Evolutionary conservation across 495 filamentous ascomycete genomes (phyloP).

Genomic region (Coniosporium apollinis): DNA sequence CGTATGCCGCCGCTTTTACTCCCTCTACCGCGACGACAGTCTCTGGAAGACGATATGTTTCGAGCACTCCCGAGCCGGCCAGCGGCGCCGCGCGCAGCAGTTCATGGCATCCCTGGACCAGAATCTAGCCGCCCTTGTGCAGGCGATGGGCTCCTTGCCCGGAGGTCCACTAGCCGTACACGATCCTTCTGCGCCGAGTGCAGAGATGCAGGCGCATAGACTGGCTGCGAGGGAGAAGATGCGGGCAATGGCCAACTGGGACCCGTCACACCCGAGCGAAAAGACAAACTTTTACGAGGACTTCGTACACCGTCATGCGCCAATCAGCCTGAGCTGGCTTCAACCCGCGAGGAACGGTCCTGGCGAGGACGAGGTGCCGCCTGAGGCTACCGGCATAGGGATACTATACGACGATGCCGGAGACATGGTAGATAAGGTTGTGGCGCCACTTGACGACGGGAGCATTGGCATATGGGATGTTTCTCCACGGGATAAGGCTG

Average conservation of each 20-base stretch:
- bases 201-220: slow-evolving; percentile 18
- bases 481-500: slow-evolving; percentile 31
- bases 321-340: slow-evolving; percentile 58
- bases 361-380: slow-evolving; percentile 15
- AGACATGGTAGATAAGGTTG: slow-evolving; percentile 34
- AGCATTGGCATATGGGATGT: slow-evolving; percentile 77
- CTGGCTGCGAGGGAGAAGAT: slow-evolving; percentile 24
- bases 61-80: slow-evolving; percentile 42
- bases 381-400: slow-evolving; percentile 48
- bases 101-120: slow-evolving; percentile 20
- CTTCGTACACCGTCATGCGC: slow-evolving; percentile 67
- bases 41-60: slow-evolving; percentile 67
- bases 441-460: slow-evolving; percentile 72
- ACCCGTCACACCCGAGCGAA: slow-evolving; percentile 54
- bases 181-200: slow-evolving; percentile 9
- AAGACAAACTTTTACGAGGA: slow-evolving; percentile 70
- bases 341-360: slow-evolving; percentile 31
- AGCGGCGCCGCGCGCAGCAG: slow-evolving; percentile 28
- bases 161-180: slow-evolving; percentile 7
- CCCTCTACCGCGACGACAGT: slow-evolving; percentile 55
- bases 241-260: slow-evolving; percentile 60
- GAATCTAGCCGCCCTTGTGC: slow-evolving; percentile 15
- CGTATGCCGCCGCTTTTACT: slow-evolving; percentile 48
- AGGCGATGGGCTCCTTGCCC: slow-evolving; percentile 18
- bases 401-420: slow-evolving; percentile 39